A percentile compares a stretch with the other conserved stretches of the same genome.
Evolutionary conservation across 495 filamentous ascomycete genomes (phyloP).

Genomic region (Penicillium angulare): DNA sequence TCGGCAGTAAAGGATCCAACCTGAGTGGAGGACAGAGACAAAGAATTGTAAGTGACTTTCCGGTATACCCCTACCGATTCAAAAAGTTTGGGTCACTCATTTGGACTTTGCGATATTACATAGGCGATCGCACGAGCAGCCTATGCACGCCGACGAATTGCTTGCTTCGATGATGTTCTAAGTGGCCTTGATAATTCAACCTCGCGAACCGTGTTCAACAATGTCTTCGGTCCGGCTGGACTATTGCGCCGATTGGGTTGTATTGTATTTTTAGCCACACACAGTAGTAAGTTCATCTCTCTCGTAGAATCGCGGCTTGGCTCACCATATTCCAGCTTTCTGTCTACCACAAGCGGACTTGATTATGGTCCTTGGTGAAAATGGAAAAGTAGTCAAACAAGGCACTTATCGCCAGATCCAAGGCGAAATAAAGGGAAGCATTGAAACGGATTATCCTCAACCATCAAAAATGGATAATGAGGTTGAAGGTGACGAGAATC

Average conservation of each 20-base stretch:
- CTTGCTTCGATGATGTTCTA: constrained; percentile 49
- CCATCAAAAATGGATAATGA: not conserved
- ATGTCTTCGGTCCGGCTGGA: constrained; percentile 30
- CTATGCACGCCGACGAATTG: constrained; percentile 34
- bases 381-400: constrained; percentile 13
- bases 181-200: constrained; percentile 46
- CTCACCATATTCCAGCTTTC: not conserved
- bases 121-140: constrained; percentile 45
- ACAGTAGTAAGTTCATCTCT: not conserved
- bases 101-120: not conserved
- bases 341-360: constrained; percentile 10
- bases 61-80: constrained; percentile 45
- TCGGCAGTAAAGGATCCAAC: constrained; percentile 36
- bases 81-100: not conserved
- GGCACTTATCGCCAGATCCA: constrained; percentile 10
- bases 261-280: not conserved
- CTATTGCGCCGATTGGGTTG: not conserved
- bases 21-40: constrained; percentile 43
- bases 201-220: constrained; percentile 40
- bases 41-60: constrained; percentile 40
- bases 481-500: not conserved
- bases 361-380: constrained; percentile 12
- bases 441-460: not conserved
- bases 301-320: not conserved
- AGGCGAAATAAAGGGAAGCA: not conserved